phyloP scores from a whole-genome alignment of 371 early-diverging fungal genomes.

The Nematocida ironsii region DNA sequence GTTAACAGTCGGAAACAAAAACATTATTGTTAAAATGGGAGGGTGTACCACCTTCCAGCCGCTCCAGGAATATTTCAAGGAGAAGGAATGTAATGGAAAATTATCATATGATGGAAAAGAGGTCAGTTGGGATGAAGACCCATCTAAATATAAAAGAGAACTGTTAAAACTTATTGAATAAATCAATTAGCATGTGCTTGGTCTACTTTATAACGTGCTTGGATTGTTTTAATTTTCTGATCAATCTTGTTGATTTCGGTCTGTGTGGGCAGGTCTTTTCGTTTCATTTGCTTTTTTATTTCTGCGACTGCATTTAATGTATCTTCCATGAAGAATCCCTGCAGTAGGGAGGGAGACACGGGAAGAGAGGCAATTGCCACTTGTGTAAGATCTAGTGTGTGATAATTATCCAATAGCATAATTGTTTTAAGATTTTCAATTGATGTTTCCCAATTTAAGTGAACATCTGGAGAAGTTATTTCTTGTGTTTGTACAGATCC shows the following conservation, averaged over 20 bases:
- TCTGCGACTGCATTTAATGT: conserved; percentile 33
- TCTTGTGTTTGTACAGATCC: conserved; percentile 39
- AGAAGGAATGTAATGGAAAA: not conserved
- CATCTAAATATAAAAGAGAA: conserved; percentile 36
- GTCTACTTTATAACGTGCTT: conserved; percentile 29
- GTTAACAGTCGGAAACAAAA: conserved; percentile 23
- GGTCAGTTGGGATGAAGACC: conserved; percentile 43
- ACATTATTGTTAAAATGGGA: conserved; percentile 47
- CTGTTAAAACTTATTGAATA: conserved; percentile 33
- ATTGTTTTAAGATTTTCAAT: conserved; percentile 46
- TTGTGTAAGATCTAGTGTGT: conserved; percentile 46
- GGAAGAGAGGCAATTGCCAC: conserved; percentile 54
- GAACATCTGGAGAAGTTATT: conserved; percentile 35
- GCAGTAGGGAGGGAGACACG: conserved; percentile 17
- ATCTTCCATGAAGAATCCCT: conserved; percentile 54
- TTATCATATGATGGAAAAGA: conserved; percentile 6
- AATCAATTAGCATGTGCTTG: not conserved
- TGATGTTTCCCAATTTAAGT: conserved; percentile 37
- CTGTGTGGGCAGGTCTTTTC: conserved; percentile 23
- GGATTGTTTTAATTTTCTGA: conserved; percentile 34
- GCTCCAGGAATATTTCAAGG: conserved; percentile 18
- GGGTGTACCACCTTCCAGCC: conserved; percentile 2
- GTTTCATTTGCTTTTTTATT: conserved; percentile 26
- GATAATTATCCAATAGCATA: conserved; percentile 50
- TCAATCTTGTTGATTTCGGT: conserved; percentile 29